Conservation (phyloP, 352 stramenopile species). For the Globisporangium takayamanum region DNA sequence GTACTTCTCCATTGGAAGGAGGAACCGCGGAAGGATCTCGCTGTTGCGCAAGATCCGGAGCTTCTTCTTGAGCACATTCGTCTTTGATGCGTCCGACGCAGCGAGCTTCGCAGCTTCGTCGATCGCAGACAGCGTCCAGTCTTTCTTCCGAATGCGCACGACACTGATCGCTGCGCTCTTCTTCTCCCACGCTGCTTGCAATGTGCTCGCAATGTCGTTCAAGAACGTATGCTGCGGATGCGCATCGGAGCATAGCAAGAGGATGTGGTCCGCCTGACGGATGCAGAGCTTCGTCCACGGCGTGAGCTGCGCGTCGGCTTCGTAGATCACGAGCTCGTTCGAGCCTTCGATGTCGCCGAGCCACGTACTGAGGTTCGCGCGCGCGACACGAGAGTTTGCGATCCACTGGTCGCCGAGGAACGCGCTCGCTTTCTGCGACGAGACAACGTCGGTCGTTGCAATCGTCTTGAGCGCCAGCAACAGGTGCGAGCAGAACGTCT, state of each 20-base stretch:
- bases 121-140: slow-evolving; percentile 65
- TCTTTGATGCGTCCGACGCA: slow-evolving; percentile 40
- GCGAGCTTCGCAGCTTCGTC: slow-evolving; percentile 36
- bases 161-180: slow-evolving; percentile 73
- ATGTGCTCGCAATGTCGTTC: slow-evolving; percentile 62
- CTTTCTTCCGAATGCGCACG: slow-evolving; percentile 65
- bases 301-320: slow-evolving; percentile 64
- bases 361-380: slow-evolving; percentile 70
- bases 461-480: slow-evolving; percentile 56
- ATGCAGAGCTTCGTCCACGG: slow-evolving; percentile 81
- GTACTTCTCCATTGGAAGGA: slow-evolving; percentile 78
- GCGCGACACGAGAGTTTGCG: slow-evolving; percentile 51
- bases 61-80: slow-evolving; percentile 48
- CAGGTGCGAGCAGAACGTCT: slow-evolving; percentile 69
- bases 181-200: slow-evolving; percentile 62
- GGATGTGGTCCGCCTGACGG: slow-evolving; percentile 78
- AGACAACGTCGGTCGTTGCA: slow-evolving; percentile 59
- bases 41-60: slow-evolving; percentile 51
- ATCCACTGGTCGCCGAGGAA: slow-evolving; percentile 69
- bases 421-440: slow-evolving; percentile 56
- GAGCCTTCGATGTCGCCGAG: slow-evolving; percentile 77
- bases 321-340: slow-evolving; percentile 76
- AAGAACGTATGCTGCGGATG: slow-evolving; percentile 60
- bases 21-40: slow-evolving; percentile 55
- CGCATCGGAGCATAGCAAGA: slow-evolving; percentile 72